These are phyloP conservation scores for Excoecaria agallocha DNA, from an alignment of 345 rosid genomes.

Conservation along the genomic window DNA sequence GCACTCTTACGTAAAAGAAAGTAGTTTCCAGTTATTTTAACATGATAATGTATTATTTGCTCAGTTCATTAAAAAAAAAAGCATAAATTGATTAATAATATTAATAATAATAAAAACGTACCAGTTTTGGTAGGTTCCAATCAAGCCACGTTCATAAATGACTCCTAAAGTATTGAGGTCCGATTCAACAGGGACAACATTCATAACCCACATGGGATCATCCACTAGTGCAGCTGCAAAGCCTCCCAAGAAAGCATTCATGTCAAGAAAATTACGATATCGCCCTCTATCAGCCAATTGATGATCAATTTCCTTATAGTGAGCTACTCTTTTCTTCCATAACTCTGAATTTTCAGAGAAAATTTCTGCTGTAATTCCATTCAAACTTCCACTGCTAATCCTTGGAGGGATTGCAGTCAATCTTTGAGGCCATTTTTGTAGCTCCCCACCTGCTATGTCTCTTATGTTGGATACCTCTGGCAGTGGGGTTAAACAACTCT, in stretches of 20 bases:
- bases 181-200: conserved; percentile 65
- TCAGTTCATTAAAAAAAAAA: too few species aligned
- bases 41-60: too few species aligned
- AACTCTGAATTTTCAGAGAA: conserved; percentile 54
- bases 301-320: conserved; percentile 66
- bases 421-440: conserved; percentile 81
- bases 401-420: conserved; percentile 74
- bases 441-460: conserved; percentile 67
- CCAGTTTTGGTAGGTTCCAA: conserved; percentile 96
- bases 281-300: conserved; percentile 67
- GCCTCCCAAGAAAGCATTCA: conserved; percentile 79
- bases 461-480: conserved; percentile 60
- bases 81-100: too few species aligned
- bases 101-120: conserved; percentile 28
- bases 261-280: conserved; percentile 84
- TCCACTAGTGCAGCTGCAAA: conserved; percentile 73
- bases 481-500: conserved; percentile 72
- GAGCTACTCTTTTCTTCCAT: conserved; percentile 65
- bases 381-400: conserved; percentile 48
- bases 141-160: conserved; percentile 78
- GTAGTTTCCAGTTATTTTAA: too few species aligned
- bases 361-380: conserved; percentile 49
- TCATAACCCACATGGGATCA: conserved; percentile 93
- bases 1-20: too few species aligned
- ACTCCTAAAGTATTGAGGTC: conserved; percentile 68